These are phyloP conservation scores for Coemansia sp. DNA, from an alignment of 192 early-diverging fungal species.

Conservation along the genomic window DNA sequence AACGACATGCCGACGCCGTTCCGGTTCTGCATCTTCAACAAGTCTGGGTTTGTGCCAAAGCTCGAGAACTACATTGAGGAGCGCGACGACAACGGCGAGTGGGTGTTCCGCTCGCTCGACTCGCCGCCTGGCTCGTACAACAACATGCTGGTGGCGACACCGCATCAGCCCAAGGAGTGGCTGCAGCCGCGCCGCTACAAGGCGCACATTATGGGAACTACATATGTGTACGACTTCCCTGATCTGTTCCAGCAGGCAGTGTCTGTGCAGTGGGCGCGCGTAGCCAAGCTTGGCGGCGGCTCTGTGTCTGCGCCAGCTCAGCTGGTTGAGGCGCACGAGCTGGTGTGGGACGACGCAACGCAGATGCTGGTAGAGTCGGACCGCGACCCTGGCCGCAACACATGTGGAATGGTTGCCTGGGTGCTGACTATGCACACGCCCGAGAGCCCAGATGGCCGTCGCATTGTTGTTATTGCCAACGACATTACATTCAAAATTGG, in stretches of 20 bases:
- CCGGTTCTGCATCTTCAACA: constrained; percentile 89
- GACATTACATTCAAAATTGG: constrained; percentile 98
- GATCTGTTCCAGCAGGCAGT: constrained; percentile 91
- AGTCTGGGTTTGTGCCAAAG: constrained; percentile 89
- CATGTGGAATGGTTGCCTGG: constrained; percentile 97
- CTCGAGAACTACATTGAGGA: constrained; percentile 92
- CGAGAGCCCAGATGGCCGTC: constrained; percentile 86
- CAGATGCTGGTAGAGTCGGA: constrained; percentile 69
- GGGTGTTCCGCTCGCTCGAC: constrained; percentile 84
- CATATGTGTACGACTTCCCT: constrained; percentile 98
- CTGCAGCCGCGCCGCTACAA: constrained; percentile 96
- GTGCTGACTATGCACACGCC: constrained; percentile 85
- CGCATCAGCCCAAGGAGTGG: constrained; percentile 92
- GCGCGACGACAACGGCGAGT: constrained; percentile 76
- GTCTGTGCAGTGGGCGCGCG: constrained; percentile 74
- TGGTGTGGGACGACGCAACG: constrained; percentile 81
- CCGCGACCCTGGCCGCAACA: constrained; percentile 86
- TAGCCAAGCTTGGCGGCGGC: constrained; percentile 26
- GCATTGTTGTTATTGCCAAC: constrained; percentile 94
- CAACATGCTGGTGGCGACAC: constrained; percentile 73
- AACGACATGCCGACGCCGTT: constrained; percentile 72
- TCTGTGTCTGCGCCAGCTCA: constrained; percentile 58
- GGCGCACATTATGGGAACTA: constrained; percentile 97
- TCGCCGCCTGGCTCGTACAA: constrained; percentile 78
- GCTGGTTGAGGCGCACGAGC: constrained; percentile 77